Conservation (phyloP, 192 early-diverging fungal genomes). For the Glomus cerebriforme region DNA sequence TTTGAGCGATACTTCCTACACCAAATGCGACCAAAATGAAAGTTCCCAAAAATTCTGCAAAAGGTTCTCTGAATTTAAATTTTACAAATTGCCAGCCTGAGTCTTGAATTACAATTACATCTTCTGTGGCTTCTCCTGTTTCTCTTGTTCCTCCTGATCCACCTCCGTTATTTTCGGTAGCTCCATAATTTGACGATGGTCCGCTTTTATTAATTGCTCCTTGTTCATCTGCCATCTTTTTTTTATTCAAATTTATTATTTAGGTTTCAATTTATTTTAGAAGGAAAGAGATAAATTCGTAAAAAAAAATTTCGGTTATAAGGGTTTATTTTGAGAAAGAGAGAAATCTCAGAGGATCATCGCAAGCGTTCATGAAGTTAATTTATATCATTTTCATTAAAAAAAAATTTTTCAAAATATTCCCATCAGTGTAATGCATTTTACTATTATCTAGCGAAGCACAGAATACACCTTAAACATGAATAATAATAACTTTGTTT, state of each 20-base stretch:
- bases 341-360: background rate
- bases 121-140: background rate
- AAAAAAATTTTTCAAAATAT: background rate
- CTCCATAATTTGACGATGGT: background rate
- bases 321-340: background rate
- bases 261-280: too few species aligned
- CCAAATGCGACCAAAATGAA: conserved; percentile 66
- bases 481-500: background rate
- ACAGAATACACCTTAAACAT: too few species aligned
- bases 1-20: conserved; percentile 64
- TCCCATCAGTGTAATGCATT: background rate
- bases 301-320: too few species aligned
- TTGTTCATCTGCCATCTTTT: background rate
- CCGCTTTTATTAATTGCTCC: background rate
- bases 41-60: conserved; percentile 79
- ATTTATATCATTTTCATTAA: background rate
- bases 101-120: background rate
- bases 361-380: too few species aligned
- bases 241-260: background rate
- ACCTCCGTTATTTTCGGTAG: background rate
- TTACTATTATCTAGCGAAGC: too few species aligned
- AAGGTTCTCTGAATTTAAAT: conserved; percentile 51
- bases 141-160: background rate
- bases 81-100: conserved; percentile 9
- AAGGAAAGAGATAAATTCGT: too few species aligned